These are phyloP conservation scores for Hortiboletus flavorubellus DNA, from an alignment of 768 basidiomycete species.

Conservation along the genomic window DNA sequence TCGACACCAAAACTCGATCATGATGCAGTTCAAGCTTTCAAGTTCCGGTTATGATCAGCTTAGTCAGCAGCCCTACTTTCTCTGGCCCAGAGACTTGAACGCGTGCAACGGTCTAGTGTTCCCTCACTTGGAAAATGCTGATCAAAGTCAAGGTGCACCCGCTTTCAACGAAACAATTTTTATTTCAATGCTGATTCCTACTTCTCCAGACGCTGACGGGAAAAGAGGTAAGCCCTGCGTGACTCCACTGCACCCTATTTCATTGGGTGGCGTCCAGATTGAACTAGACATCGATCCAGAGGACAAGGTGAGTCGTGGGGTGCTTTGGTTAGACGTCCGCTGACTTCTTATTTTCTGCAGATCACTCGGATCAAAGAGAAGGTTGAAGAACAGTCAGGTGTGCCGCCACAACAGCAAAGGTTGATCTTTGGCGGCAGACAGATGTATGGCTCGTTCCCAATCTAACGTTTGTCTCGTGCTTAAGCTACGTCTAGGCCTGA, in stretches of 20 bases:
- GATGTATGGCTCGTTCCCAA: conserved; percentile 55
- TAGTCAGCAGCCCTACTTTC: conserved; percentile 8
- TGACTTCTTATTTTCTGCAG: conserved; percentile 39
- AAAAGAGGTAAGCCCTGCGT: conserved; percentile 69
- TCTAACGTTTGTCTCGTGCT: background rate
- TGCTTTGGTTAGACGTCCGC: background rate
- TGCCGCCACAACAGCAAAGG: conserved; percentile 93
- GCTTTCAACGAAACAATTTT: background rate
- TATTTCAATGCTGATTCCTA: background rate
- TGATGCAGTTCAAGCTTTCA: too few relatives aligned
- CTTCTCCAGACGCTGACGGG: conserved; percentile 60
- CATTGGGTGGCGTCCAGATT: conserved; percentile 49
- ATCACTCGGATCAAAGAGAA: conserved; percentile 94
- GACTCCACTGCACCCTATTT: background rate
- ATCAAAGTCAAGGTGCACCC: conserved; percentile 26
- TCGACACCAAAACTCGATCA: too few relatives aligned
- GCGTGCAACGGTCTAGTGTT: background rate
- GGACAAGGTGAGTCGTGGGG: conserved; percentile 59
- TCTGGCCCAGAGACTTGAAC: background rate
- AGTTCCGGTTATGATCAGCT: background rate
- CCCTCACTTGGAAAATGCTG: conserved; percentile 18
- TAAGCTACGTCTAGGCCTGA: conserved; percentile 59
- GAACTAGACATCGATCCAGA: conserved; percentile 93
- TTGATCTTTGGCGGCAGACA: conserved; percentile 92
- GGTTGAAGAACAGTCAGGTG: conserved; percentile 97